Percentiles rank a stretch among this genome's conserved stretches.
Evolutionary conservation across 1,139 yeast genomes (phyloP).

Genomic region (Zhuliangozyma parablackwelliae): DNA sequence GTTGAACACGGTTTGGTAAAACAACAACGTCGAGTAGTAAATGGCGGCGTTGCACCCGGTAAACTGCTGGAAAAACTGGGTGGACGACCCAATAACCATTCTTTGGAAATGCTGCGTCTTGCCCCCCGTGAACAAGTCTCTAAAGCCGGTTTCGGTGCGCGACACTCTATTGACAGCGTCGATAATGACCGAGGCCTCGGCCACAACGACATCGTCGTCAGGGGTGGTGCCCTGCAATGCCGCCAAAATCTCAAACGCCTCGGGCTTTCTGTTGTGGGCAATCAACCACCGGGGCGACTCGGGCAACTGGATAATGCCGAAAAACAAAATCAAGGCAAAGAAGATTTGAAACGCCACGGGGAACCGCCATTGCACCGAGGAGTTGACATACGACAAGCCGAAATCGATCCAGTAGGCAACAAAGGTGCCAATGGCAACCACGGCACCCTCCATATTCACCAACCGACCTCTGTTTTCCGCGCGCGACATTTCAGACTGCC

Average conservation of each 20-base stretch:
- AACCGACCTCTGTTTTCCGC: constrained; percentile 70
- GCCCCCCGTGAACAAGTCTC: constrained; percentile 56
- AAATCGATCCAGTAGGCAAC: constrained; percentile 77
- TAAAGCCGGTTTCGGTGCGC: constrained; percentile 35
- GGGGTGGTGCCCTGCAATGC: constrained; percentile 32
- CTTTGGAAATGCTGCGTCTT: constrained; percentile 53
- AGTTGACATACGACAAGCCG: constrained; percentile 56
- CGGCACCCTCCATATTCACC: constrained; percentile 67
- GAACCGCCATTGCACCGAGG: constrained; percentile 49
- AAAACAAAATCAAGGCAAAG: constrained; percentile 33
- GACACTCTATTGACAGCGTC: constrained; percentile 41
- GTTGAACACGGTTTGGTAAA: constrained; percentile 44
- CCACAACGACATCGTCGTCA: constrained; percentile 44
- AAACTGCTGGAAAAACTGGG: constrained; percentile 53
- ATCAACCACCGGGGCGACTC: constrained; percentile 78
- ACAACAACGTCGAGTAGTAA: constrained; percentile 62
- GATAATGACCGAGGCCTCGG: constrained; percentile 37
- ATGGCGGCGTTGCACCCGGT: constrained; percentile 68
- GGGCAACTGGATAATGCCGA: constrained; percentile 43
- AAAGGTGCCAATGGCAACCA: constrained; percentile 67
- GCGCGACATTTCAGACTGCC: constrained; percentile 76
- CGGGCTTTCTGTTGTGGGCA: constrained; percentile 46
- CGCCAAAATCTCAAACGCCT: constrained; percentile 42
- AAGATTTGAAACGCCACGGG: constrained; percentile 45
- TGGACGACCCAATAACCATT: constrained; percentile 59